Percentiles rank a stretch among this genome's conserved stretches.
These are phyloP conservation scores for Fomitopsis schrenkii DNA, from an alignment of 1,284 basidiomycete genomes.

Conservation along the genomic window DNA sequence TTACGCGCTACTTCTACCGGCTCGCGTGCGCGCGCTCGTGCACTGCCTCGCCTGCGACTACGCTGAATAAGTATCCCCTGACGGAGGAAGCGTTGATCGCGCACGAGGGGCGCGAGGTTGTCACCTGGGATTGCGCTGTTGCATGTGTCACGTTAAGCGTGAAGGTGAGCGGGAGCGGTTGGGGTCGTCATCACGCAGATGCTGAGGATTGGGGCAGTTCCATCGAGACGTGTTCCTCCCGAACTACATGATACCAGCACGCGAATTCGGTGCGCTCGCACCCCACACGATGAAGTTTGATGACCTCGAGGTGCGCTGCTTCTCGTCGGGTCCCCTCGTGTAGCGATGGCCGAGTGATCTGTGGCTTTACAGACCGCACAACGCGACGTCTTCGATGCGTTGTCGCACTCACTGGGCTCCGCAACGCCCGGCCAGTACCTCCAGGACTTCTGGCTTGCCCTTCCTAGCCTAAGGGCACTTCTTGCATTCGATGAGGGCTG, in stretches of 20 bases:
- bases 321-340: neutral
- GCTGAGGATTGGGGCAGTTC: slow-evolving; percentile 32
- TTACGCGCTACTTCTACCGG: slow-evolving; percentile 45
- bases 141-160: slow-evolving; percentile 54
- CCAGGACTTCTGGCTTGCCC: slow-evolving; percentile 52
- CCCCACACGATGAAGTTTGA: slow-evolving; percentile 39
- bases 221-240: slow-evolving; percentile 61
- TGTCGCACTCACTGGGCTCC: slow-evolving; percentile 45
- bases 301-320: slow-evolving; percentile 44
- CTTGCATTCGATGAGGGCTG: slow-evolving; percentile 38
- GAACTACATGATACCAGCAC: slow-evolving; percentile 44
- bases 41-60: neutral
- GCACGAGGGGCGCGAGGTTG: slow-evolving; percentile 32
- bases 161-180: slow-evolving; percentile 36
- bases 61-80: slow-evolving; percentile 2
- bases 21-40: slow-evolving; percentile 17
- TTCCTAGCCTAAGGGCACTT: slow-evolving; percentile 44
- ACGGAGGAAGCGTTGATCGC: slow-evolving; percentile 7
- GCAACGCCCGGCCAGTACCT: slow-evolving; percentile 53
- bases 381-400: slow-evolving; percentile 46
- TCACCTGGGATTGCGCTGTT: slow-evolving; percentile 51
- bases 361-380: slow-evolving; percentile 42
- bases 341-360: neutral
- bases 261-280: slow-evolving; percentile 46
- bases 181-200: neutral